Percentiles rank a stretch among this genome's conserved stretches.
Conservation (phyloP, 768 basidiomycete species). For the Lentinula raphanica region DNA sequence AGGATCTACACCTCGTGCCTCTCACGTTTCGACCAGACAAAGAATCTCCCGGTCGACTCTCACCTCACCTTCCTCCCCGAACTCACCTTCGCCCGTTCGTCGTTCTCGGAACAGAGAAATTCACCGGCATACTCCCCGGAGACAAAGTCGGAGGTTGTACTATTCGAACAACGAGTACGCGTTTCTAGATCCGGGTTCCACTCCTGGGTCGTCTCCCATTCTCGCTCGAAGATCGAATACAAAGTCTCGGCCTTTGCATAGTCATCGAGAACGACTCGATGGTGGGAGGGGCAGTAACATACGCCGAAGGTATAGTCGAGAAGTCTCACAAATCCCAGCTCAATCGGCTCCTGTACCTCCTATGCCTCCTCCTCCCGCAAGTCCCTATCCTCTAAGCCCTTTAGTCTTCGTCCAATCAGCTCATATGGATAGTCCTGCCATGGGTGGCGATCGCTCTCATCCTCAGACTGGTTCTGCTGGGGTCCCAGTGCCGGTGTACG, state of each 20-base stretch:
- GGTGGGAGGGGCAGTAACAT: too few relatives aligned
- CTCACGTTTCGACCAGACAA: background rate
- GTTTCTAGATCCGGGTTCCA: background rate
- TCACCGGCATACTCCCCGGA: background rate
- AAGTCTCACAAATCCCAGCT: background rate
- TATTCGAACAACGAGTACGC: background rate
- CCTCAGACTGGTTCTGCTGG: background rate
- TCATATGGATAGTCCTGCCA: background rate
- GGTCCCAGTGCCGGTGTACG: background rate
- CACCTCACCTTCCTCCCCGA: background rate
- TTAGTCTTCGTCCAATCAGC: background rate
- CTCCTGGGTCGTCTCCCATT: background rate
- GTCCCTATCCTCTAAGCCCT: conserved; percentile 2
- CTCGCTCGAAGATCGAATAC: background rate
- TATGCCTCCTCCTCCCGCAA: conserved; percentile 1
- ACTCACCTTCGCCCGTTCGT: background rate
- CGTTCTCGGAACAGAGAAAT: background rate
- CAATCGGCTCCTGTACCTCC: background rate
- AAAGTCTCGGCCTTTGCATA: background rate
- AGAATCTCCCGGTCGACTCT: background rate
- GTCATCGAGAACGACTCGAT: background rate
- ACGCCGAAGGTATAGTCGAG: background rate
- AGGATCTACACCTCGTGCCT: background rate
- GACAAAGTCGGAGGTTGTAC: background rate
- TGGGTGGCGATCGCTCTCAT: background rate